Evolutionary conservation across 805 yeast genomes (phyloP).

Genomic region (Tetrapisispora nanseiensis): DNA sequence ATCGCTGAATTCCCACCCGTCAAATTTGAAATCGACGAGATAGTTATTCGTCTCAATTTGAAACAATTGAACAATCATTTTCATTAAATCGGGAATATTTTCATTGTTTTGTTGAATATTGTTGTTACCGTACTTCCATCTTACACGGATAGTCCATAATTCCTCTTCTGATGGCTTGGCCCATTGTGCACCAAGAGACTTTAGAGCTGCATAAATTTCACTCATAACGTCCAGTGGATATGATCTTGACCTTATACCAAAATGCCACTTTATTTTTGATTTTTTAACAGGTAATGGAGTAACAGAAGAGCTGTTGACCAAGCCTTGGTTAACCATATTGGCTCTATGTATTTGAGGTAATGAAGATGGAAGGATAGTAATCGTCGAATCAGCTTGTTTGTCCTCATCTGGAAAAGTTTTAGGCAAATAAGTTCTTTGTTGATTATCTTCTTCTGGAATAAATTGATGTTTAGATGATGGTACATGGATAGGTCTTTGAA

Average conservation of each 20-base stretch:
- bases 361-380: constrained; percentile 88
- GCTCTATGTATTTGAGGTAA: constrained; percentile 93
- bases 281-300: constrained; percentile 62
- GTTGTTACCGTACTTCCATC: constrained; percentile 67
- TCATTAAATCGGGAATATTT: constrained; percentile 68
- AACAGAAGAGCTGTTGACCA: constrained; percentile 37
- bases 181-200: constrained; percentile 96
- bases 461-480: constrained; percentile 3
- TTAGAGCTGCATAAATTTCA: constrained; percentile 88
- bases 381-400: constrained; percentile 50
- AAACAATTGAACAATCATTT: constrained; percentile 93
- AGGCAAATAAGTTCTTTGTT: constrained; percentile 30
- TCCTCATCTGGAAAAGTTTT: constrained; percentile 24
- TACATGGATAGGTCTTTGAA: constrained; percentile 5
- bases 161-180: constrained; percentile 90
- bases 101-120: constrained; percentile 18
- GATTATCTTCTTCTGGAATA: constrained; percentile 8
- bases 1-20: constrained; percentile 76
- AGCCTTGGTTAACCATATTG: constrained; percentile 61
- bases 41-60: constrained; percentile 94
- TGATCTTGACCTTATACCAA: constrained; percentile 91
- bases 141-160: constrained; percentile 88
- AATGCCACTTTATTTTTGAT: constrained; percentile 95
- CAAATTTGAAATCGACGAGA: constrained; percentile 92
- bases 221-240: constrained; percentile 98